A percentile compares a stretch with the other conserved stretches of the same genome.
phyloP scores from a whole-genome alignment of 2,329 filamentous ascomycete genomes.

The Sarocladium oryzae region DNA sequence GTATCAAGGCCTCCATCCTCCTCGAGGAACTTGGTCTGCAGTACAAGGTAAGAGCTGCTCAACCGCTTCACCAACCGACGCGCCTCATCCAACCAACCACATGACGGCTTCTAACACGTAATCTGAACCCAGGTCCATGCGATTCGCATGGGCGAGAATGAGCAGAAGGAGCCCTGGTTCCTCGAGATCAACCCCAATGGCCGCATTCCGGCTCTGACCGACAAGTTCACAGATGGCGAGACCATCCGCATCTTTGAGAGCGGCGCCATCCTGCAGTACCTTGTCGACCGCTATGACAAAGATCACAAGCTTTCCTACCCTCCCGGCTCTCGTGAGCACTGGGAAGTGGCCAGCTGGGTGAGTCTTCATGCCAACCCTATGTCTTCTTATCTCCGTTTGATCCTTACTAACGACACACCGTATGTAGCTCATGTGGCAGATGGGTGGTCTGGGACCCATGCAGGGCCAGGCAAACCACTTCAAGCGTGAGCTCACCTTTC shows the following conservation, averaged over 20 bases:
- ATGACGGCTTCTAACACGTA: too few species aligned
- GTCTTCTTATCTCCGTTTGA: neutral
- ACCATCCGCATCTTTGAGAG: slow-evolving; percentile 75
- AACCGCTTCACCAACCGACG: too few species aligned
- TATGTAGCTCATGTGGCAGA: slow-evolving; percentile 60
- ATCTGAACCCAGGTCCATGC: slow-evolving; percentile 37
- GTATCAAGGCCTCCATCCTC: slow-evolving; percentile 81
- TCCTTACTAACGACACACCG: neutral
- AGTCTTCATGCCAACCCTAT: slow-evolving; percentile 13
- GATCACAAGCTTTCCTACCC: slow-evolving; percentile 81
- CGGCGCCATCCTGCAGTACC: slow-evolving; percentile 77
- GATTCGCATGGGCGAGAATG: slow-evolving; percentile 67
- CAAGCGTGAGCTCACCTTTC: slow-evolving; percentile 40
- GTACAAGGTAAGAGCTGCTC: slow-evolving; percentile 53
- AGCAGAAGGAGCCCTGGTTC: slow-evolving; percentile 84
- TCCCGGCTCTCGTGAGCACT: slow-evolving; percentile 63
- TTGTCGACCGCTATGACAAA: slow-evolving; percentile 73
- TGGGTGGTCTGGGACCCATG: slow-evolving; percentile 76
- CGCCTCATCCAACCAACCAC: too few species aligned
- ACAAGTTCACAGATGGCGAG: slow-evolving; percentile 68
- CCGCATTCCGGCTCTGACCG: slow-evolving; percentile 80
- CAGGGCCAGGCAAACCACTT: slow-evolving; percentile 81
- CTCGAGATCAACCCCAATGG: slow-evolving; percentile 89
- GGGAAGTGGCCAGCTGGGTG: slow-evolving; percentile 75
- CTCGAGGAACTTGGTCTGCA: slow-evolving; percentile 77